A percentile compares a stretch with the other conserved stretches of the same genome.
Conservation (phyloP, 331 rosid genomes). For the Pyrus hybrid region DNA sequence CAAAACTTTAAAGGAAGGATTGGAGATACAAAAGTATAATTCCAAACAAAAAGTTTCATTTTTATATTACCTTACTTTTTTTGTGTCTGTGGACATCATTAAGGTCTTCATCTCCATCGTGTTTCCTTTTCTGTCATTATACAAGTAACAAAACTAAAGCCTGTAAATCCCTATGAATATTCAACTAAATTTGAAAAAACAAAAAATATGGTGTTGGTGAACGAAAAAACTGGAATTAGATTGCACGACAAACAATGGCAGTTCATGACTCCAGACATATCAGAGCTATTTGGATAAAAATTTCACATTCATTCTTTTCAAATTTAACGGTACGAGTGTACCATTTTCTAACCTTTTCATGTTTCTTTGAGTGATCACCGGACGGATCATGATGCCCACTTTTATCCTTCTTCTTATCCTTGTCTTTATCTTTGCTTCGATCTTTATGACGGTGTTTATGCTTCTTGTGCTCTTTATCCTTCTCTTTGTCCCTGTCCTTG, state of each 20-base stretch:
- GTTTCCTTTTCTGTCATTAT: conserved; percentile 87
- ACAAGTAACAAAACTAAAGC: conserved; percentile 7
- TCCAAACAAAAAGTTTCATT: background rate
- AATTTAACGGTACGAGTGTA: conserved; percentile 13
- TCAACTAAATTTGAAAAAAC: background rate
- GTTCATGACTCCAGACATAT: background rate
- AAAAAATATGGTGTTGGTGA: background rate
- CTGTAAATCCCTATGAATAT: background rate
- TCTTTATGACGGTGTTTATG: conserved; percentile 79
- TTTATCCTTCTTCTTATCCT: conserved; percentile 91
- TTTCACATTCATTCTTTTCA: background rate
- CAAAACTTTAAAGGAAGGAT: background rate
- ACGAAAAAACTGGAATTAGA: background rate
- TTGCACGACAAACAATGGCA: background rate
- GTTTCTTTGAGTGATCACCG: conserved; percentile 89
- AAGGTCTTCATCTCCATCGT: conserved; percentile 89
- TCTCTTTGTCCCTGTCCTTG: conserved; percentile 78
- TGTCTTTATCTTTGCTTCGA: conserved; percentile 83
- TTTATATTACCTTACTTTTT: conserved; percentile 88
- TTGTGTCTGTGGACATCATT: conserved; percentile 88
- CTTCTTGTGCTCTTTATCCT: conserved; percentile 95
- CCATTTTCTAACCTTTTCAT: conserved; percentile 69
- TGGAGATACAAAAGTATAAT: background rate
- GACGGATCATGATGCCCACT: conserved; percentile 73
- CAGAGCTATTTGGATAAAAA: background rate